Conservation (phyloP, 208 protist species). For the Strigomonas culicis region DNA sequence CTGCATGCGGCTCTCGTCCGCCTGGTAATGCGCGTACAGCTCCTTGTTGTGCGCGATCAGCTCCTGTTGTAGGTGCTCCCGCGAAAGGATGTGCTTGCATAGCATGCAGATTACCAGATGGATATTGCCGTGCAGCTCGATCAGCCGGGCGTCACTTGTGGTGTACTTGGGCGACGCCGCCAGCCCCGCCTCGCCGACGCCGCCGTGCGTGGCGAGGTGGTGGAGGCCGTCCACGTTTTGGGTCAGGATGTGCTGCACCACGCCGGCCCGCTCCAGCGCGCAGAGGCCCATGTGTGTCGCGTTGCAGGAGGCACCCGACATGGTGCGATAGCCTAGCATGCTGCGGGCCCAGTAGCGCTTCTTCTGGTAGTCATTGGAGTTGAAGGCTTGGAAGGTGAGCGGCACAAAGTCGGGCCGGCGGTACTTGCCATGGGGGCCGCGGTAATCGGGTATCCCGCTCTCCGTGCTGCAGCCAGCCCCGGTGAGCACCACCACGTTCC, state of each 20-base stretch:
- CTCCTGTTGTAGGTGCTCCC: conserved; percentile 38
- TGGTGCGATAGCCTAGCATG: conserved; percentile 60
- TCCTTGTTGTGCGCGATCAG: conserved; percentile 34
- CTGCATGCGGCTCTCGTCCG: conserved; percentile 22
- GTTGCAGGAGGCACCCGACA: conserved; percentile 60
- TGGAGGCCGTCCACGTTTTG: conserved; percentile 88
- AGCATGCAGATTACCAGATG: conserved; percentile 55
- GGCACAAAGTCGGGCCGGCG: conserved; percentile 60
- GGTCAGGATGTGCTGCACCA: conserved; percentile 54
- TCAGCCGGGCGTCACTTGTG: conserved; percentile 35
- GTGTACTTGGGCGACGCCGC: conserved; percentile 39
- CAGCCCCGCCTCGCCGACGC: conserved; percentile 24
- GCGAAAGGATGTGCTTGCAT: conserved; percentile 44
- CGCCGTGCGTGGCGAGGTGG: conserved; percentile 61
- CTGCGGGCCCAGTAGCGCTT: conserved; percentile 79
- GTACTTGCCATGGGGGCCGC: conserved; percentile 65
- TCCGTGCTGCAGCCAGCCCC: conserved; percentile 85
- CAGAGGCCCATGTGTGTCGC: conserved; percentile 51
- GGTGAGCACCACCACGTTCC: conserved; percentile 45
- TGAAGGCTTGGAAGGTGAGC: conserved; percentile 64
- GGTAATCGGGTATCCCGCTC: conserved; percentile 82
- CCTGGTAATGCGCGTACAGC: conserved; percentile 28
- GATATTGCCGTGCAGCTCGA: conserved; percentile 77
- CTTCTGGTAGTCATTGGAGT: conserved; percentile 48
- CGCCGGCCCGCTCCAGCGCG: conserved; percentile 23